Percentiles rank a stretch among this genome's conserved stretches.
These are phyloP conservation scores for Macrophomina pseudophaseolina DNA, from an alignment of 2,329 filamentous ascomycete species.

Conservation along the genomic window DNA sequence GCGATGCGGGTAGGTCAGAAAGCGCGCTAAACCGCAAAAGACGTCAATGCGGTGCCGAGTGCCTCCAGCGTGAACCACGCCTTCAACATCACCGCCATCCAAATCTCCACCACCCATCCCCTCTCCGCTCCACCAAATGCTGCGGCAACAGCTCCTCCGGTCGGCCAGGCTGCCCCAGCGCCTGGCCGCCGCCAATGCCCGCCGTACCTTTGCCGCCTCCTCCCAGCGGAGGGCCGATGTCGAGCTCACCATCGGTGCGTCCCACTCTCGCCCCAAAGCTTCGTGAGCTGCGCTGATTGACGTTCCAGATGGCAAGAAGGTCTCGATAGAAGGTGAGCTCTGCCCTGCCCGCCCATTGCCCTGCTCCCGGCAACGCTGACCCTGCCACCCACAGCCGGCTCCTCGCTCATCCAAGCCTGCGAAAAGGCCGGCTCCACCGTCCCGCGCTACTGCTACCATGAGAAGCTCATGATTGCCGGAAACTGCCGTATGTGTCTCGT, in stretches of 20 bases:
- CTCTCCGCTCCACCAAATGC: constrained; percentile 50
- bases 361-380: constrained; percentile 31
- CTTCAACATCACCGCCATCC: constrained; percentile 24
- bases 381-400: constrained; percentile 71
- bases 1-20: constrained; percentile 7
- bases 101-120: constrained; percentile 10
- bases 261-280: constrained; percentile 32
- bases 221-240: constrained; percentile 84
- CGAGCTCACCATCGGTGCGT: constrained; percentile 90
- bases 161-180: constrained; percentile 63
- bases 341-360: constrained; percentile 23
- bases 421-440: constrained; percentile 94
- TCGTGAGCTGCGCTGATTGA: constrained; percentile 28
- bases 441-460: constrained; percentile 98
- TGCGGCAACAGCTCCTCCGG: constrained; percentile 69
- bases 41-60: constrained; percentile 23
- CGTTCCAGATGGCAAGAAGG: constrained; percentile 87
- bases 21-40: constrained; percentile 17
- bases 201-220: constrained; percentile 83
- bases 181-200: constrained; percentile 55
- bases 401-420: constrained; percentile 97
- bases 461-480: constrained; percentile 99
- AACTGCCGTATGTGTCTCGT: constrained; percentile 99
- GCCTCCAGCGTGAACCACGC: constrained; percentile 23
- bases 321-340: constrained; percentile 85